Conservation (phyloP, 352 stramenopile genomes). For the Phytophthora tubulina region DNA sequence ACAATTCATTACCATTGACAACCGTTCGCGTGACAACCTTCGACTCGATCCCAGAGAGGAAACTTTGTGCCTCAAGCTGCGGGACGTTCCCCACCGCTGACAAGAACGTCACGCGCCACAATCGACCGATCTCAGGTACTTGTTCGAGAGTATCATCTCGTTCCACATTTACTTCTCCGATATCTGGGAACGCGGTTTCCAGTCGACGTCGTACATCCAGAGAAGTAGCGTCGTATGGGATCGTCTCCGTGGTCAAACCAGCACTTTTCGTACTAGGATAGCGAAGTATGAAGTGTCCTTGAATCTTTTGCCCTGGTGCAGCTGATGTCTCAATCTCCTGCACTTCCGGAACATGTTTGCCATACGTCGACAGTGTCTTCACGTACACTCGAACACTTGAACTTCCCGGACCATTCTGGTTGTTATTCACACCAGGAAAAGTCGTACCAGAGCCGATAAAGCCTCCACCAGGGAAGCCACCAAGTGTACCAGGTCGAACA, state of each 20-base stretch:
- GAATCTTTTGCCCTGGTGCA: constrained; percentile 86
- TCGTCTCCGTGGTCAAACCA: constrained; percentile 42
- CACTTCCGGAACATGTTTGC: constrained; percentile 89
- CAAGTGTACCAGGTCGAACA: constrained; percentile 88
- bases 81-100: constrained; percentile 85
- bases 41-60: constrained; percentile 81
- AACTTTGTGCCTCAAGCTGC: constrained; percentile 76
- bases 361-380: constrained; percentile 92
- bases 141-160: constrained; percentile 63
- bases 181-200: constrained; percentile 64
- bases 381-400: constrained; percentile 91
- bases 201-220: constrained; percentile 64
- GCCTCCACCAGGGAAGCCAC: constrained; percentile 93
- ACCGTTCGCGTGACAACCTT: constrained; percentile 77
- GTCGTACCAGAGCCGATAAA: constrained; percentile 68
- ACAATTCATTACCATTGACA: constrained; percentile 87
- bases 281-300: constrained; percentile 77
- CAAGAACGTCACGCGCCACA: constrained; percentile 94
- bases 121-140: constrained; percentile 67
- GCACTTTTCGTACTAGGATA: constrained; percentile 34
- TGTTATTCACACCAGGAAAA: constrained; percentile 69
- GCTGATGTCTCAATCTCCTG: constrained; percentile 90
- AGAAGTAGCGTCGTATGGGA: constrained; percentile 83
- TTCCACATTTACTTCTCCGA: constrained; percentile 60
- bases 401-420: constrained; percentile 95